Conservation (phyloP, 768 basidiomycete species). For the Calvatia gigantea region DNA sequence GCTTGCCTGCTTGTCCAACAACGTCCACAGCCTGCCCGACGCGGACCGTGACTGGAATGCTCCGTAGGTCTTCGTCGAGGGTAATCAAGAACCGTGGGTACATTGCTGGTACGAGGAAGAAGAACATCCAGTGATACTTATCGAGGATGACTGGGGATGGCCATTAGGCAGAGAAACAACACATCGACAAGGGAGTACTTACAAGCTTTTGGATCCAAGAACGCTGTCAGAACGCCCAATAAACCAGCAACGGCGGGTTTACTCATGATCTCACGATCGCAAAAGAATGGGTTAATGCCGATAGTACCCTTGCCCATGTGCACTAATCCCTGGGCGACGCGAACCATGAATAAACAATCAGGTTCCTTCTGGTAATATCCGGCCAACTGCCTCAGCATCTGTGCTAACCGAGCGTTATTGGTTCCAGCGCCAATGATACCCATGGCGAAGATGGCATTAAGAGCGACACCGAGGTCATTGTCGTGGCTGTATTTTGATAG, state of each 20-base stretch:
- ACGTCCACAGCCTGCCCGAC: slow-evolving; percentile 98
- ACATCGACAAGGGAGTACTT: slow-evolving; percentile 33
- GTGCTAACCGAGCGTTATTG: slow-evolving; percentile 96
- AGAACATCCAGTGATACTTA: slow-evolving; percentile 98
- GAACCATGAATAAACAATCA: slow-evolving; percentile 94
- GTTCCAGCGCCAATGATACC: slow-evolving; percentile 96
- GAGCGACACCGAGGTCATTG: slow-evolving; percentile 93
- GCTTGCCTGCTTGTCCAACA: slow-evolving; percentile 96
- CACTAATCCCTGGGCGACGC: slow-evolving; percentile 94
- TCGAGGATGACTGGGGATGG: slow-evolving; percentile 75
- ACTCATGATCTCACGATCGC: slow-evolving; percentile 87
- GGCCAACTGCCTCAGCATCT: slow-evolving; percentile 95
- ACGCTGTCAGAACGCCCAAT: slow-evolving; percentile 83
- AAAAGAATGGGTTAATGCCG: slow-evolving; percentile 95
- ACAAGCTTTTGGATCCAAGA: slow-evolving; percentile 94
- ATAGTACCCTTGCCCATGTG: slow-evolving; percentile 99
- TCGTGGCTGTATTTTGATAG: slow-evolving; percentile 99
- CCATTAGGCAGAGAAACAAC: neutral
- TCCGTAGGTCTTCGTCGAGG: slow-evolving; percentile 87
- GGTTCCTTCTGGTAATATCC: slow-evolving; percentile 99
- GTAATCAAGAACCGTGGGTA: slow-evolving; percentile 98
- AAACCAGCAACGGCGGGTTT: slow-evolving; percentile 87
- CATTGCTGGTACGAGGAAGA: slow-evolving; percentile 94
- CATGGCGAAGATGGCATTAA: slow-evolving; percentile 98
- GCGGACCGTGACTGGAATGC: slow-evolving; percentile 85